Conservation (phyloP, 1,139 yeast genomes). For the Pneumocystis murina region DNA sequence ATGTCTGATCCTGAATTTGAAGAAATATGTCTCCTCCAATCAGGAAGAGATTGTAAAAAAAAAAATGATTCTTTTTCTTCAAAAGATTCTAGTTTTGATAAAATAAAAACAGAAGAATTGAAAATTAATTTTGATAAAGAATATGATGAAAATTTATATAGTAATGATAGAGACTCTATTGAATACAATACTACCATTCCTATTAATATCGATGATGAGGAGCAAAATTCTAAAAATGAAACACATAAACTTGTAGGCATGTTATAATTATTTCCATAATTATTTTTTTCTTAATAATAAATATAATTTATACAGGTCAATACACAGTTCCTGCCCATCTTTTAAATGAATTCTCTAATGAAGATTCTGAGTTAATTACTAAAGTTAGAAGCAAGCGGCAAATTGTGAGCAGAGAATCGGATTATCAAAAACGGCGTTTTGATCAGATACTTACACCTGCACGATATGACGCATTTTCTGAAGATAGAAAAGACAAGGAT, state of each 20-base stretch:
- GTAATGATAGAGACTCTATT: neutral
- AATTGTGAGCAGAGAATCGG: constrained; percentile 28
- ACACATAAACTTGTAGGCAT: neutral
- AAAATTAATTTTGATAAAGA: neutral
- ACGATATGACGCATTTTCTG: constrained; percentile 9
- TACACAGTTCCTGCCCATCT: constrained; percentile 23
- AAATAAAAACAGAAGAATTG: neutral
- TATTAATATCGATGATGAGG: neutral
- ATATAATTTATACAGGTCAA: constrained; percentile 12
- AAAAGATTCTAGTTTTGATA: neutral
- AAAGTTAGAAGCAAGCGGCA: constrained; percentile 6
- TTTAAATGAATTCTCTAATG: constrained; percentile 21
- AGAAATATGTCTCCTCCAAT: neutral
- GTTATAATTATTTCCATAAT: neutral
- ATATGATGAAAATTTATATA: neutral
- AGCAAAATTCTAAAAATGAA: neutral
- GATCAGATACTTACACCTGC: constrained; percentile 22
- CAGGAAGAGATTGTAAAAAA: neutral
- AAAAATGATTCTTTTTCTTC: neutral
- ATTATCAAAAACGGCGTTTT: constrained; percentile 31
- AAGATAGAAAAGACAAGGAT: constrained; percentile 17
- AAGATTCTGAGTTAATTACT: constrained; percentile 16
- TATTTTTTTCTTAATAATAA: neutral
- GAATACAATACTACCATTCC: neutral
- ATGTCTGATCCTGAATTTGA: constrained; percentile 1